Base-by-base conservation (phyloP, 768 basidiomycete species). In the Nidula microcarpa region DNA sequence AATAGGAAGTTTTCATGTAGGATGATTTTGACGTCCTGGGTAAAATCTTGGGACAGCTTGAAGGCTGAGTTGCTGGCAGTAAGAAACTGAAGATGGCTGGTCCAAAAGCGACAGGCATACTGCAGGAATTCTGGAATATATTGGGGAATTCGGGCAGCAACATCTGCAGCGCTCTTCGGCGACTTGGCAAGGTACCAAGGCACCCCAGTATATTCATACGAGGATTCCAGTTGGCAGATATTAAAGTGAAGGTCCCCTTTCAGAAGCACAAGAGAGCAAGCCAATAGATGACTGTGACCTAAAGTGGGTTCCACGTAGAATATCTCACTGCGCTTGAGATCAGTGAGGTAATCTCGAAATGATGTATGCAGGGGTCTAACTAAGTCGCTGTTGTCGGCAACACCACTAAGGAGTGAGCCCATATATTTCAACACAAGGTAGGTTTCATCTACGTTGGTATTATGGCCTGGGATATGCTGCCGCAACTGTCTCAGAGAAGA, bases 21-120 rank as follows among this genome's bases (percentile, higher is more conserved):
- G 33, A 70, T 52, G 2, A 49, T 37, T 47, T 59, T 53, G n/a
- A n/a, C n/a, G n/a, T n/a, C n/a, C n/a, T n/a, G n/a, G n/a, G n/a
- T n/a, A n/a, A n/a, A 30, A 70, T 32, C 39, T 57, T 50, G 14
- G 50, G n/a, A 0, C 58, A 34, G 1, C 64, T 32, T 2, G 39
- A 11, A 1, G 35, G 4, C 18, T 54, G n/a, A n/a, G n/a, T n/a
- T n/a, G n/a, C n/a, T 23, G 39, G 47, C 37, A 1, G 47, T 18
- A 6, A 53, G 45, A 8, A 44, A 48, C 2, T 41, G 30, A 9
- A 71, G 46, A 55, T 74, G 71, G 37, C 62, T 53, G 1, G 55
- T 62, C 68, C 68, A 70, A 54, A 67, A 71, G 16, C 59, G 52
- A 52, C 63, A 67, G 6, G 66, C 53, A 58, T 72, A 73, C 2